These are phyloP conservation scores for Solanum sparsipilum DNA, from an alignment of 257 asterid species.

Conservation along the genomic window DNA sequence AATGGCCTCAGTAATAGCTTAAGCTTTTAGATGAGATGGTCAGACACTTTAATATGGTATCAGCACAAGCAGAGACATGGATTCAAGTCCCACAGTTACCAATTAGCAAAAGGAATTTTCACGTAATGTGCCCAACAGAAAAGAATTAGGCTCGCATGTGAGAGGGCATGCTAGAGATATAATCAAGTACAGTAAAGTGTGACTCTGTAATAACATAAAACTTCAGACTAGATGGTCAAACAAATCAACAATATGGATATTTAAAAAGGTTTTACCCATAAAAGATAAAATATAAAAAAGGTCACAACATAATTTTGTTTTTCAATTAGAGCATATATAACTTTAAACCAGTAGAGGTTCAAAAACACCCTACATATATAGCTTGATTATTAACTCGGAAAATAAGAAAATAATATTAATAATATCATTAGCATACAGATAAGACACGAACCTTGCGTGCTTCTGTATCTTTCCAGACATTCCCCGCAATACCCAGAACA, in stretches of 20 bases:
- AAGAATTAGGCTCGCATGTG: background rate
- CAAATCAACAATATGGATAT: background rate
- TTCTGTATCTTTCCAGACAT: constrained; percentile 97
- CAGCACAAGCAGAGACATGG: background rate
- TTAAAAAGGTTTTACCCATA: background rate
- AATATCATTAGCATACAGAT: constrained; percentile 1
- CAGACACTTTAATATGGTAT: background rate
- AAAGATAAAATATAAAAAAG: background rate
- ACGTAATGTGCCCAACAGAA: background rate
- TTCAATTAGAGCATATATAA: background rate
- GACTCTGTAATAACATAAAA: background rate
- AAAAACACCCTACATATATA: background rate
- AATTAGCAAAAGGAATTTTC: background rate
- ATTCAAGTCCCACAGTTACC: background rate
- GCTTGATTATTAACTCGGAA: background rate
- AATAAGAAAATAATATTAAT: background rate
- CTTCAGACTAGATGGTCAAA: background rate
- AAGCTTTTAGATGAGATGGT: background rate
- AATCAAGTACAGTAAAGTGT: background rate
- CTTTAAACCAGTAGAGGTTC: background rate
- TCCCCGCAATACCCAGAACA: constrained; percentile 94
- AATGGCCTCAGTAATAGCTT: background rate
- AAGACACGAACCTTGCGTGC: constrained; percentile 63
- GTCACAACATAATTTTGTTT: background rate
- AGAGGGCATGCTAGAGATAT: background rate